Base-by-base conservation (phyloP, 129 eudicot species). In the Chrysanthemum makinoi region DNA sequence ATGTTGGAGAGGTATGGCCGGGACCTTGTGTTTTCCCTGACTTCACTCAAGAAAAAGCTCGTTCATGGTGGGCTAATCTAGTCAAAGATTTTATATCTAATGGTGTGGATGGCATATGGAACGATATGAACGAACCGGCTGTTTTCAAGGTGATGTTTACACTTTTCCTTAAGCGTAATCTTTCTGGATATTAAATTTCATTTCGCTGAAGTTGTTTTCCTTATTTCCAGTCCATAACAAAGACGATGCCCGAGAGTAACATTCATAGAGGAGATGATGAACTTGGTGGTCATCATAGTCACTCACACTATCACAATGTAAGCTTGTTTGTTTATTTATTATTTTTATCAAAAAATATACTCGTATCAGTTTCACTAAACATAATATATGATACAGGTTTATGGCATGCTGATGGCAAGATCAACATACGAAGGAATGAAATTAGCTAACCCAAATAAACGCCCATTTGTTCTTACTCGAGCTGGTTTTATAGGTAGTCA, bases 41-140 rank as follows among this genome's bases (percentile, higher is more conserved):
- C 68, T 94, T 78, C 72, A 90, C 96, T 48, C 96, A 84, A 76
- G 86, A 90, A 44, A 84, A 84, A 76, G 89, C 93, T 52, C 96
- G 97, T 66, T 76, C 81, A 20, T 94, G 99, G 99, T 94, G 99
- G 99, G 84, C 94, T 61, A 72, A 76, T 75, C 76, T 94, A 70
- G 99, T 94, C 49, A 90, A 83, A 77, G 97, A 82, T 46, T 94
- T 90, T 76, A 61, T 81, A 66, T 70, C 86, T 44, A 86, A 87
- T 59, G 99, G 99, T 10, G 99, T 94, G 65, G 99, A 89, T 84
- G 99, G 99, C 74, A 86, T 90, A 82, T 94, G 99, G 99, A 94
- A 94, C 74, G 99, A 94, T 72, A 94, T 94, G 99, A 90, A 94
- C 30, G 99, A 94, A 81, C 99, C 99, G 10, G 94, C 96, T 46